A percentile compares a stretch with the other conserved stretches of the same genome.
phyloP scores from a whole-genome alignment of 23 red algal genomes.

The Gracilariopsis chorda region DNA sequence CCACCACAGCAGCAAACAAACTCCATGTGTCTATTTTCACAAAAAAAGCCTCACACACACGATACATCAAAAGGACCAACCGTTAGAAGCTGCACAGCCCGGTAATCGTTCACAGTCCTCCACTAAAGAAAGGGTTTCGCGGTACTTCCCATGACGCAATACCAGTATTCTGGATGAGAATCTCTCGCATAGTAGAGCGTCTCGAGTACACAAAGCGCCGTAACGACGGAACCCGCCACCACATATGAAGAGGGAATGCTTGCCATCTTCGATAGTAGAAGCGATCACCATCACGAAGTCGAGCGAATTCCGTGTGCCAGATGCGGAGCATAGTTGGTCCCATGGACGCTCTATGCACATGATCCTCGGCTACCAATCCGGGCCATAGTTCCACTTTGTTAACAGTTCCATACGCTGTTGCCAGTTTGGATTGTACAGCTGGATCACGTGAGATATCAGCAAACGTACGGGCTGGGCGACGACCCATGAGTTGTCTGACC shows the following conservation, averaged over 20 bases:
- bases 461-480: not conserved
- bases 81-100: too few relatives aligned
- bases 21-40: too few relatives aligned
- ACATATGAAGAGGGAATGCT: not conserved
- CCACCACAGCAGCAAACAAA: too few relatives aligned
- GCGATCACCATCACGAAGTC: slow-evolving; percentile 57
- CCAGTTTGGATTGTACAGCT: not conserved
- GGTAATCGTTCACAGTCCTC: too few relatives aligned
- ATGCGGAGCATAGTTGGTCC: slow-evolving; percentile 13
- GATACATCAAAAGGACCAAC: too few relatives aligned
- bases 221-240: not conserved
- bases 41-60: too few relatives aligned
- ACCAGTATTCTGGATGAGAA: slow-evolving; percentile 39
- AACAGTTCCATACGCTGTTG: slow-evolving; percentile 10
- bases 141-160: slow-evolving; percentile 11
- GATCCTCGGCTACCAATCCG: slow-evolving; percentile 34
- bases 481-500: not conserved
- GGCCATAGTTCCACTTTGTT: slow-evolving; percentile 32
- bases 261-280: slow-evolving; percentile 37
- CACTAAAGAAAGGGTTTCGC: not conserved
- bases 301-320: slow-evolving; percentile 7
- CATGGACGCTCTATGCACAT: slow-evolving; percentile 16
- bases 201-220: not conserved
- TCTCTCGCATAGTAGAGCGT: not conserved
- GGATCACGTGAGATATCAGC: slow-evolving; percentile 11